Evolutionary conservation across 192 early-diverging fungal species (phyloP).

Genomic region (Geranomyces michiganensis): DNA sequence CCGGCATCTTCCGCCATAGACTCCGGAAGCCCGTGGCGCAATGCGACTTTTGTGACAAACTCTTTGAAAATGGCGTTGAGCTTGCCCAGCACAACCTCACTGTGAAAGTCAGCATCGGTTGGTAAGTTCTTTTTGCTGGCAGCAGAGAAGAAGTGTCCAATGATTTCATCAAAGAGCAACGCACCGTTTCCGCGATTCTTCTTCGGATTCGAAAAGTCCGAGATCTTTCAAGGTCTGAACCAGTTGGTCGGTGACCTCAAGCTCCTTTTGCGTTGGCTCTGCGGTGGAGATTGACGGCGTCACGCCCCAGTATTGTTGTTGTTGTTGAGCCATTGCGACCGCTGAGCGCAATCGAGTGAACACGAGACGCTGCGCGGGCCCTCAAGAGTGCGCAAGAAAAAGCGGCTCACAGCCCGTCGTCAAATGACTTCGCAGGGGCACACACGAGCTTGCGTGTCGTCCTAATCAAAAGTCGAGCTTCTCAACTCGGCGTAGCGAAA

Average conservation of each 20-base stretch:
- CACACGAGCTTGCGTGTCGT: too few relatives aligned
- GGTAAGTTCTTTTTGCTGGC: not conserved
- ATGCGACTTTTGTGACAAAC: conserved; percentile 81
- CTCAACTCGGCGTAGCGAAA: too few relatives aligned
- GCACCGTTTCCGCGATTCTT: conserved; percentile 80
- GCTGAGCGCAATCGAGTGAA: too few relatives aligned
- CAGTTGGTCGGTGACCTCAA: conserved; percentile 70
- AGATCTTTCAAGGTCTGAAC: conserved; percentile 70
- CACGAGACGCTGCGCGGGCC: too few relatives aligned
- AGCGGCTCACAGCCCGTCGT: too few relatives aligned
- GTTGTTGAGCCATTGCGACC: too few relatives aligned
- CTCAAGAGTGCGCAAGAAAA: too few relatives aligned
- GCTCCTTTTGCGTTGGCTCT: conserved; percentile 67
- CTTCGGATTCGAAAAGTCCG: conserved; percentile 85
- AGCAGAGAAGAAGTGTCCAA: not conserved
- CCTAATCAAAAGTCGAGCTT: too few relatives aligned
- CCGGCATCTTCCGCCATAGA: conserved; percentile 81
- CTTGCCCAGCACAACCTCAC: conserved; percentile 86
- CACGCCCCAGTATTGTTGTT: conserved; percentile 58
- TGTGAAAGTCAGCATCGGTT: conserved; percentile 29
- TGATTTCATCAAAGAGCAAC: not conserved
- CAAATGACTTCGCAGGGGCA: too few relatives aligned
- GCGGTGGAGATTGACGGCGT: conserved; percentile 76
- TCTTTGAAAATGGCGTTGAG: conserved; percentile 88
- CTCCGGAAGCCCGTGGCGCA: conserved; percentile 79